Percentiles rank a stretch among this genome's conserved stretches.
Conservation (phyloP, 805 yeast genomes). For the Wickerhamiella azyma region DNA sequence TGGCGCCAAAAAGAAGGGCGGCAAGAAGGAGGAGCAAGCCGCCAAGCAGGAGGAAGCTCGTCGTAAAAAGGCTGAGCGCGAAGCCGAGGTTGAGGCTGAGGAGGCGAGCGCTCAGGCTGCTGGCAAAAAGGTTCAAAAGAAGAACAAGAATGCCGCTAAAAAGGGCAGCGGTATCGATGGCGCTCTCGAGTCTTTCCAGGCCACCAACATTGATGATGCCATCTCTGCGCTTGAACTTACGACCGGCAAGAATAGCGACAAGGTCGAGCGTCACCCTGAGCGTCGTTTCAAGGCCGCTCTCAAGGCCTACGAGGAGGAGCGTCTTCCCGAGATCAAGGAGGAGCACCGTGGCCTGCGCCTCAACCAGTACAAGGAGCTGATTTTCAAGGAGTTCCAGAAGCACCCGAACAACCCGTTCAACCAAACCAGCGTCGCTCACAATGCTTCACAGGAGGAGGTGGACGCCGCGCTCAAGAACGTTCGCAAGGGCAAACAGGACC, state of each 20-base stretch:
- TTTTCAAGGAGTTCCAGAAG: constrained; percentile 70
- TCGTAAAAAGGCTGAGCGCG: constrained; percentile 71
- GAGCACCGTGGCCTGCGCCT: constrained; percentile 71
- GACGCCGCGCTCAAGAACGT: constrained; percentile 35
- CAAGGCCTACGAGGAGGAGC: constrained; percentile 53
- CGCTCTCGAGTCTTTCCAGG: constrained; percentile 50
- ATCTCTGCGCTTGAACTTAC: constrained; percentile 64
- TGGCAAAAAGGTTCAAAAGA: constrained; percentile 35
- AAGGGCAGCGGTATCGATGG: constrained; percentile 39
- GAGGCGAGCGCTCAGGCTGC: constrained; percentile 43
- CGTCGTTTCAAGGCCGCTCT: constrained; percentile 75
- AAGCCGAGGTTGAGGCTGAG: constrained; percentile 48
- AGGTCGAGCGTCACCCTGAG: constrained; percentile 74
- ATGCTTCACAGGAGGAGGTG: constrained; percentile 46
- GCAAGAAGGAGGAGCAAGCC: constrained; percentile 55
- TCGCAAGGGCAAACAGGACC: constrained; percentile 35
- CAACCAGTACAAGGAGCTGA: constrained; percentile 61
- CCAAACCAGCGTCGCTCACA: constrained; percentile 50
- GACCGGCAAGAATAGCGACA: constrained; percentile 31
- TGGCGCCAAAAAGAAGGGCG: constrained; percentile 54
- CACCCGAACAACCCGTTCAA: constrained; percentile 75
- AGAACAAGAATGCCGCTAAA: constrained; percentile 56
- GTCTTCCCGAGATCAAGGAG: constrained; percentile 57
- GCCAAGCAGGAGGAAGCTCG: constrained; percentile 63
- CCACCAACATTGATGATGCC: constrained; percentile 66